Base-by-base conservation (phyloP, 257 asterid genomes). In the Petrea volubilis region DNA sequence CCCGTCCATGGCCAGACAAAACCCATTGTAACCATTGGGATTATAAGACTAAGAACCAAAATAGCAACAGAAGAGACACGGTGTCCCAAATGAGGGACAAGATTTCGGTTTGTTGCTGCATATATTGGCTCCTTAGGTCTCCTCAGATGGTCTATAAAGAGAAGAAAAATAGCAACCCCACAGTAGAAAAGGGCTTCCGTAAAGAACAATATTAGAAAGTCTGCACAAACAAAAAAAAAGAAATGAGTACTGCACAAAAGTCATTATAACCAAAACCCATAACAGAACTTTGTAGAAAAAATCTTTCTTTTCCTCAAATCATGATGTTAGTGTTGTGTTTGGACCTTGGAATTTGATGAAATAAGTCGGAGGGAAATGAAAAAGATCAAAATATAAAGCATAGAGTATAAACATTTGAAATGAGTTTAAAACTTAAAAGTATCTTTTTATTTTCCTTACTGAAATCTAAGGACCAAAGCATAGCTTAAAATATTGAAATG, bases 1-100 rank as follows among this genome's bases (percentile, higher is more conserved):
- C 99, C 99, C 3, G 99, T 94, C 99, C 98, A 94, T 40, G 99
- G 98, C 99, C 99, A 94, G 66, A 94, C 98, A 11, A 86, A 85
- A 33, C 98, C 99, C 97, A 91, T 91, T 4, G 99, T 91, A 67
- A 88, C 95, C 81, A 85, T 89, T 12, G 99, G 99, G 73, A 94
- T 88, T 52, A 81, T 66, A 51, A 94, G 86, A 74, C 96, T 91
- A 38, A 86, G 93, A 67, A 84, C 95, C 86, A 91, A 81, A 55
- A 91, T 85, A 50, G 92, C 84, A 74, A 88, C 96, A 24, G 95
- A 88, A 63, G 97, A 88, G 64, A 94, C 76, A 50, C 90, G 80
- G 62, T 89, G 78, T 47, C 92, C 96, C 67, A 81, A 59, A 70
- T 70, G 86, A 53, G 95, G 86, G 43, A 68, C 77, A 31, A 73